A percentile compares a stretch with the other conserved stretches of the same genome.
These are phyloP conservation scores for Daldinia childiae DNA, from an alignment of 495 filamentous ascomycete genomes.

Conservation along the genomic window DNA sequence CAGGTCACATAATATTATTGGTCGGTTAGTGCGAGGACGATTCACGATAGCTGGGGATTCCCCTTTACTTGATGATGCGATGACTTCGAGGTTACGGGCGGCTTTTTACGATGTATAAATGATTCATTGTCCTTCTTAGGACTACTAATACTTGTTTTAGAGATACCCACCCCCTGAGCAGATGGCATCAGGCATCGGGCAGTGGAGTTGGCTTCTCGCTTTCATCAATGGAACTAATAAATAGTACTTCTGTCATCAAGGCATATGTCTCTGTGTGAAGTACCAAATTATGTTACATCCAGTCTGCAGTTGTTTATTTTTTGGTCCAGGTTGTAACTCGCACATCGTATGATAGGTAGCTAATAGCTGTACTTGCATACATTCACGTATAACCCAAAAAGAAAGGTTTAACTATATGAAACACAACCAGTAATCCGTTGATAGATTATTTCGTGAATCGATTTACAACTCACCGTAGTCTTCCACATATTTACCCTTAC, in stretches of 20 bases:
- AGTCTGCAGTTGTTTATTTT: not conserved
- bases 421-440: not conserved
- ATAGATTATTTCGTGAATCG: not conserved
- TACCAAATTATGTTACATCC: not conserved
- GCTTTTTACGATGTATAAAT: slow-evolving; percentile 50
- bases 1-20: slow-evolving; percentile 43
- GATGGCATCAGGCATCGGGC: slow-evolving; percentile 42
- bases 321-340: not conserved
- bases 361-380: not conserved
- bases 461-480: too few species aligned
- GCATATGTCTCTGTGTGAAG: not conserved
- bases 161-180: slow-evolving; percentile 47
- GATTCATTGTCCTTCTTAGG: slow-evolving; percentile 38
- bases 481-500: too few species aligned
- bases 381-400: not conserved
- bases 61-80: slow-evolving; percentile 39
- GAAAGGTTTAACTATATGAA: too few species aligned
- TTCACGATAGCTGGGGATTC: slow-evolving; percentile 33
- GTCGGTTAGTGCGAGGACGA: slow-evolving; percentile 38
- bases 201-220: slow-evolving; percentile 45
- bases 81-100: slow-evolving; percentile 32
- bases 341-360: not conserved
- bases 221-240: slow-evolving; percentile 45
- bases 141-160: slow-evolving; percentile 45
- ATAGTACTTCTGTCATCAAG: slow-evolving; percentile 33